phyloP scores from a whole-genome alignment of 768 basidiomycete species.

The Mycena latifolia region DNA sequence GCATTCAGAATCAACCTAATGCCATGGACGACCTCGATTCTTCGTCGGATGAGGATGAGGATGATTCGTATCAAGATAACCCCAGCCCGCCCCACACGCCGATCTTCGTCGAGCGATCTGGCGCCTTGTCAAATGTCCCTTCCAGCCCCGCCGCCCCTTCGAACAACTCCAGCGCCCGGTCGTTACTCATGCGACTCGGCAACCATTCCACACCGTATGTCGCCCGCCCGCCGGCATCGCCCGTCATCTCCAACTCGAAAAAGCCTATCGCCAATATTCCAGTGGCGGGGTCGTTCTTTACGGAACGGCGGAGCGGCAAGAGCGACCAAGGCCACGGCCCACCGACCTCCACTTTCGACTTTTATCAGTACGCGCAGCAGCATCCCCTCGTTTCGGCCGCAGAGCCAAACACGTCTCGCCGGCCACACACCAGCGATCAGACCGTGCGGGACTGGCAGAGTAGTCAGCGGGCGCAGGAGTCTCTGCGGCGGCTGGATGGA shows the following conservation, averaged over 20 bases:
- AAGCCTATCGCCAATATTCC: slow-evolving; percentile 69
- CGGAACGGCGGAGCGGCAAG: slow-evolving; percentile 55
- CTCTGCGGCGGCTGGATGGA: slow-evolving; percentile 77
- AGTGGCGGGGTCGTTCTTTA: slow-evolving; percentile 58
- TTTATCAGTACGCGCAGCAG: slow-evolving; percentile 60
- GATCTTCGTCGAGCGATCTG: slow-evolving; percentile 48
- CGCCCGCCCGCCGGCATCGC: slow-evolving; percentile 51
- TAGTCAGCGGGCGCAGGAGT: slow-evolving; percentile 64
- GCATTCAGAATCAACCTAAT: slow-evolving; percentile 75
- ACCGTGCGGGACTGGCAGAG: slow-evolving; percentile 49
- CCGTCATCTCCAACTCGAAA: slow-evolving; percentile 45
- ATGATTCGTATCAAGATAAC: slow-evolving; percentile 52
- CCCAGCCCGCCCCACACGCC: slow-evolving; percentile 47
- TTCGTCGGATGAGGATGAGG: slow-evolving; percentile 64
- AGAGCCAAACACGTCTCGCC: slow-evolving; percentile 27
- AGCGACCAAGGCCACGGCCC: slow-evolving; percentile 51
- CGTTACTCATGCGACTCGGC: slow-evolving; percentile 71
- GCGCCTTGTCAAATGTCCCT: slow-evolving; percentile 53
- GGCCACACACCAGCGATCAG: slow-evolving; percentile 45
- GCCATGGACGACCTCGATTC: slow-evolving; percentile 82
- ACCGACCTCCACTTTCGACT: slow-evolving; percentile 57
- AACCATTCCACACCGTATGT: slow-evolving; percentile 81
- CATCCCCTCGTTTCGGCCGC: slow-evolving; percentile 44
- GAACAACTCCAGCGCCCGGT: slow-evolving; percentile 45
- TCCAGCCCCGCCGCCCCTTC: slow-evolving; percentile 21